phyloP scores from a whole-genome alignment of 371 early-diverging fungal genomes.

The Apophysomyces sp. region DNA sequence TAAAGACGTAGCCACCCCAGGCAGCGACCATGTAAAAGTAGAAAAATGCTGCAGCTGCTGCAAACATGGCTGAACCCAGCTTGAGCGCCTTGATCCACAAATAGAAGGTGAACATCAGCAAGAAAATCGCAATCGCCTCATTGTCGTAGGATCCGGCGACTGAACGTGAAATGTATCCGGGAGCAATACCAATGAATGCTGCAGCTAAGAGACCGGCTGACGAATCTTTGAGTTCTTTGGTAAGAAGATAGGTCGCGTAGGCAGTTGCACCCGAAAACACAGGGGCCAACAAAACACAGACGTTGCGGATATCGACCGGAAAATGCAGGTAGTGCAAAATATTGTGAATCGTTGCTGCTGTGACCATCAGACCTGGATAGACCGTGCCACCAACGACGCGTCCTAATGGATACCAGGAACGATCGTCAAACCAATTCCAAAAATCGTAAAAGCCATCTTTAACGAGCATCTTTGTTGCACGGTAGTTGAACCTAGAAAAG shows the following conservation, averaged over 20 bases:
- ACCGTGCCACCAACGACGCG: constrained; percentile 98
- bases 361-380: constrained; percentile 98
- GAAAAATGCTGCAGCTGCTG: constrained; percentile 82
- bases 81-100: constrained; percentile 96
- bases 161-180: constrained; percentile 98
- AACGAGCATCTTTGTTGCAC: constrained; percentile 96
- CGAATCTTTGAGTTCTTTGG: constrained; percentile 85
- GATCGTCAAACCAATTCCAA: constrained; percentile 99
- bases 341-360: constrained; percentile 95
- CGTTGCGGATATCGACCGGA: constrained; percentile 96
- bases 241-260: constrained; percentile 89
- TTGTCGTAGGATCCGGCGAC: constrained; percentile 99
- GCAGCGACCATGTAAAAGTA: constrained; percentile 99
- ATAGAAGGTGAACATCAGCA: constrained; percentile 95
- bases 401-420: constrained; percentile 98
- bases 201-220: constrained; percentile 96
- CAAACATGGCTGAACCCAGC: constrained; percentile 88
- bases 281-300: constrained; percentile 97
- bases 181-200: constrained; percentile 96
- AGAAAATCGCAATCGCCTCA: constrained; percentile 98
- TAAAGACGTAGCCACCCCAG: constrained; percentile 99
- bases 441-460: constrained; percentile 96
- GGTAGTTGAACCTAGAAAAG: constrained; percentile 88
- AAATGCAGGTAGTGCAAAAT: constrained; percentile 86
- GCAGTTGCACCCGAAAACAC: constrained; percentile 95